These are phyloP conservation scores for Fusarium sp. DNA, from an alignment of 2,329 filamentous ascomycete species.

Conservation along the genomic window DNA sequence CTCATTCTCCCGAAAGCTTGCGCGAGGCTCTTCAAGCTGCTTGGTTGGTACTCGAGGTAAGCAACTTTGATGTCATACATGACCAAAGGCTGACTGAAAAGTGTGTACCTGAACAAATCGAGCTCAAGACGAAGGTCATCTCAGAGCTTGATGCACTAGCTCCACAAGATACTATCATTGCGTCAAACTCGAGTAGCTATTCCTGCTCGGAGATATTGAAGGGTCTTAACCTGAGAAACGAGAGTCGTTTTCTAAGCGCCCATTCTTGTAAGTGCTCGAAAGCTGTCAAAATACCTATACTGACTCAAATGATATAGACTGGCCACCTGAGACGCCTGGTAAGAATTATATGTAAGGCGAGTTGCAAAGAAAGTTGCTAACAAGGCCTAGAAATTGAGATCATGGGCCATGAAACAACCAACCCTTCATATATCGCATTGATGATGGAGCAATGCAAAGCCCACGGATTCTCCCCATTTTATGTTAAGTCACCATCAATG, in stretches of 20 bases:
- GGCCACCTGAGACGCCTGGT: conserved; percentile 46
- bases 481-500: conserved; percentile 43
- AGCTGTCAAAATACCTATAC: neutral
- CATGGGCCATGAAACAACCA: conserved; percentile 44
- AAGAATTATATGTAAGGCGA: neutral
- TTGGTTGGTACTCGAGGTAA: conserved; percentile 44
- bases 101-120: conserved; percentile 55
- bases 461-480: conserved; percentile 44
- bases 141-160: conserved; percentile 50
- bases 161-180: conserved; percentile 49
- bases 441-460: conserved; percentile 40
- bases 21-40: conserved; percentile 28
- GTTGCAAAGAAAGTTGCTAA: neutral
- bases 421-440: conserved; percentile 26
- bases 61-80: accelerated
- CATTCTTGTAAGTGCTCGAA: conserved; percentile 50
- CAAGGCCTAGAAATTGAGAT: conserved; percentile 37
- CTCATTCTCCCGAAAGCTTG: conserved; percentile 28
- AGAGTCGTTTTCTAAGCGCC: conserved; percentile 50
- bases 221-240: conserved; percentile 45
- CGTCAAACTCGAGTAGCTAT: conserved; percentile 58
- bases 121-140: conserved; percentile 52
- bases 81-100: conserved; percentile 24
- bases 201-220: conserved; percentile 53
- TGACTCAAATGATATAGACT: conserved; percentile 29